phyloP scores from a whole-genome alignment of 2,329 filamentous ascomycete species.

The Trichophyton benhamiae region DNA sequence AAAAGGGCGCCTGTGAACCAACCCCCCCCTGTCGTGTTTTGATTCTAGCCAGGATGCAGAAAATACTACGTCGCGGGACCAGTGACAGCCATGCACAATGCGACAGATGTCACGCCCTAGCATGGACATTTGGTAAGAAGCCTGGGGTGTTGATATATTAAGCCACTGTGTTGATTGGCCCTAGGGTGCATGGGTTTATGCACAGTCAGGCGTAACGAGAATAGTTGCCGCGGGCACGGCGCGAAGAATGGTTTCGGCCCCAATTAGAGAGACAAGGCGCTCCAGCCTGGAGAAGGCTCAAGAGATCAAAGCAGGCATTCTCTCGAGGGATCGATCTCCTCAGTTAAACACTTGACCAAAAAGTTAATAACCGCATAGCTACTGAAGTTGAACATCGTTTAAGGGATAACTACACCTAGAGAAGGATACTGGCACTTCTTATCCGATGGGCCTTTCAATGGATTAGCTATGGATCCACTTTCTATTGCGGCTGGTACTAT shows the following conservation, averaged over 20 bases:
- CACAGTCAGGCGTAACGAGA: not conserved
- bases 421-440: not conserved
- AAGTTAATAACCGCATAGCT: too few species aligned
- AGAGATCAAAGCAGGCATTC: too few species aligned
- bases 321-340: not conserved
- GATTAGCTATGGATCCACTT: conserved; percentile 10
- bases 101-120: not conserved
- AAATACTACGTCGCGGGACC: not conserved
- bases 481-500: conserved; percentile 10
- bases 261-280: too few species aligned
- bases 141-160: not conserved
- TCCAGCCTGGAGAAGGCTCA: too few species aligned
- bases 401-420: too few species aligned
- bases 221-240: not conserved
- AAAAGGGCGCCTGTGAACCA: too few species aligned
- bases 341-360: too few species aligned
- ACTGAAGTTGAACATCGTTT: too few species aligned
- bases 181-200: not conserved
- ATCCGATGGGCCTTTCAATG: not conserved
- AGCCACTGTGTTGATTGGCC: not conserved
- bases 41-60: not conserved
- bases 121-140: not conserved
- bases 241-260: not conserved
- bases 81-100: not conserved
- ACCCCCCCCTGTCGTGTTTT: too few species aligned